Conservation (phyloP, 306 rosid species). For the Dalbergia oliveri region DNA sequence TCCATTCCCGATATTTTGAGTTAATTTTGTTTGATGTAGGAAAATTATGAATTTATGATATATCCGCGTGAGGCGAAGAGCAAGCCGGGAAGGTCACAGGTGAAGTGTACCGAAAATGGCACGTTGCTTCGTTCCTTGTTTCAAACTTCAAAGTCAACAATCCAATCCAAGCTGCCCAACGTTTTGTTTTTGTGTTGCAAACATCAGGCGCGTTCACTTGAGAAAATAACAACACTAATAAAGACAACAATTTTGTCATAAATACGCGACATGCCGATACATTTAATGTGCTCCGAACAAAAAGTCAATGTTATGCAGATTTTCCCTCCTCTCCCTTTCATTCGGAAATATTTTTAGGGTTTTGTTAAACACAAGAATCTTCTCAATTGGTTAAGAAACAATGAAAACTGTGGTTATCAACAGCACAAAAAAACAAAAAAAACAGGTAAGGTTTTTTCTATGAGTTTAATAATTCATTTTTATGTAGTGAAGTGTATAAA, state of each 20-base stretch:
- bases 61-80: neutral
- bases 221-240: neutral
- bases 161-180: neutral
- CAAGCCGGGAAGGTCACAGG: neutral
- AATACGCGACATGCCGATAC: neutral
- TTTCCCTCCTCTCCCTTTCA: neutral
- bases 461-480: no score
- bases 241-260: slow-evolving; percentile 26
- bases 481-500: no score
- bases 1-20: neutral
- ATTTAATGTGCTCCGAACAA: slow-evolving; percentile 29
- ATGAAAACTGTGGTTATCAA: no score
- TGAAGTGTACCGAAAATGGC: neutral
- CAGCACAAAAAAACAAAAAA: no score
- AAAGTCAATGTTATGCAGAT: slow-evolving; percentile 44
- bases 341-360: neutral
- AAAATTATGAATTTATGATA: neutral
- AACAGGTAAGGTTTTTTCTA: no score
- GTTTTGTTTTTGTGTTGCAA: neutral
- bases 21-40: neutral
- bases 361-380: no score
- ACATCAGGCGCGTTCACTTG: neutral
- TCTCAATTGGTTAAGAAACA: no score
- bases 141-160: slow-evolving; percentile 24
- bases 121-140: slow-evolving; percentile 23